A percentile compares a stretch with the other conserved stretches of the same genome.
These are phyloP conservation scores for Mycena indigotica DNA, from an alignment of 768 basidiomycete genomes.

Conservation along the genomic window DNA sequence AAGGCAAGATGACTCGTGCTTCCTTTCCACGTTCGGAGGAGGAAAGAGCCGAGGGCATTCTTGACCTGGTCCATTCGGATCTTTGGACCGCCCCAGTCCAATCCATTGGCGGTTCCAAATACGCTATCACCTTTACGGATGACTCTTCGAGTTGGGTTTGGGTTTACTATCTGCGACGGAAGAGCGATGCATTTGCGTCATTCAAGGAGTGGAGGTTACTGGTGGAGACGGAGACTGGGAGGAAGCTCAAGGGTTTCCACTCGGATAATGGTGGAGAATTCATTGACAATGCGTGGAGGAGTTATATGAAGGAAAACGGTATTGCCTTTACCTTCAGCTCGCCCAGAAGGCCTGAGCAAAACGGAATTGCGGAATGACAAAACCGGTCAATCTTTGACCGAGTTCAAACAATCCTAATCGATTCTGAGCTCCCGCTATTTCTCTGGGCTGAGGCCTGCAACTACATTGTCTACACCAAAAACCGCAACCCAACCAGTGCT, in stretches of 20 bases:
- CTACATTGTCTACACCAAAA: slow-evolving; percentile 24
- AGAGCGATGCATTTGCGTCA: slow-evolving; percentile 23
- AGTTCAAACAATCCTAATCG: slow-evolving; percentile 27
- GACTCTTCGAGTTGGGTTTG: slow-evolving; percentile 20
- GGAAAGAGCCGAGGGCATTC: slow-evolving; percentile 8
- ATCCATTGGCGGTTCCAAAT: slow-evolving; percentile 15
- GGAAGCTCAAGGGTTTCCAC: slow-evolving; percentile 2
- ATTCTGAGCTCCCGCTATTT: slow-evolving; percentile 15
- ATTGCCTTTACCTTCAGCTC: slow-evolving; percentile 1
- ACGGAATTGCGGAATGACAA: slow-evolving; percentile 30
- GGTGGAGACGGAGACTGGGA: background rate
- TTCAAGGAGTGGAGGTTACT: slow-evolving; percentile 10
- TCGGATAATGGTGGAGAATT: slow-evolving; percentile 9
- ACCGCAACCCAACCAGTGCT: slow-evolving; percentile 20
- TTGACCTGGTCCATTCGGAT: slow-evolving; percentile 34
- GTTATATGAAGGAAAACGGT: background rate
- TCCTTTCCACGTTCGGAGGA: slow-evolving; percentile 15
- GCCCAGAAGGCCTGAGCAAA: slow-evolving; percentile 25
- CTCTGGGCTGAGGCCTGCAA: slow-evolving; percentile 30
- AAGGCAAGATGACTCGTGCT: slow-evolving; percentile 19
- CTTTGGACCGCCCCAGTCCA: slow-evolving; percentile 30
- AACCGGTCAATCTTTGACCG: slow-evolving; percentile 30
- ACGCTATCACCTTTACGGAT: slow-evolving; percentile 29
- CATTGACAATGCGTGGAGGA: background rate
- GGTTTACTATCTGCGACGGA: slow-evolving; percentile 22